Evolutionary conservation across 2,329 filamentous ascomycete genomes (phyloP), one percentile per base, ranked within the genome.

Genomic region (Neofusicoccum umdonicola): DNA sequence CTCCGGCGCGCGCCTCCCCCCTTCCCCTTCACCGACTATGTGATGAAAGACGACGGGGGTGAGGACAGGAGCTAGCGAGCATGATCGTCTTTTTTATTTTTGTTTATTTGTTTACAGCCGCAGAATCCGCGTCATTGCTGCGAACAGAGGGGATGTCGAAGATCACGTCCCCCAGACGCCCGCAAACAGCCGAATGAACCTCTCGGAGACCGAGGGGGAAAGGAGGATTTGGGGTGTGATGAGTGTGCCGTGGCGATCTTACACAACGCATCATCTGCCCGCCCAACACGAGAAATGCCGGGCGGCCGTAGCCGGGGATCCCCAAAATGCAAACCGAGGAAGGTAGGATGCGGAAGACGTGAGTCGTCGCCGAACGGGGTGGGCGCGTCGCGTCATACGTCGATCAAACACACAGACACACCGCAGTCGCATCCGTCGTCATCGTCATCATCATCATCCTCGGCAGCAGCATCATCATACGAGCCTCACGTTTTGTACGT

Each of bases 381-480:
- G 37, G n/a, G 27, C 19, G 12, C 37, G 39, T 39, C 54, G 54
- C 54, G 56, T 60, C 56, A 48, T 47, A 60, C 56, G 56, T 60
- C 56, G 56, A 60, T 60, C 56, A 60, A 45, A 41, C 56, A 60
- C 39, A 47, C 56, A 37, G 41, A 47, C 56, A 60, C 41, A 35
- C 27, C 27, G 27, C 27, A 45, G 41, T 44, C 37, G 37, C 54
- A 41, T 19, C 31, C 19, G 15, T 17, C 9, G 34, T 44, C 41
- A 37, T 51, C 27, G 34, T 17, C 37, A 17, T 56, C 17, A 44
- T 58, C 54, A 58, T 45, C 54, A 58, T 45, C 27, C 19, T 44
- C 27, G 27, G 6, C 47, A 9, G 17, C 19, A 50, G 9, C 47
- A 34, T 15, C 22, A 52, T 47, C 56, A 45, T 60, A 34, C 52